Evolutionary conservation across 164 flowering plant species (phyloP).

Genomic region (Aristolochia californica): DNA sequence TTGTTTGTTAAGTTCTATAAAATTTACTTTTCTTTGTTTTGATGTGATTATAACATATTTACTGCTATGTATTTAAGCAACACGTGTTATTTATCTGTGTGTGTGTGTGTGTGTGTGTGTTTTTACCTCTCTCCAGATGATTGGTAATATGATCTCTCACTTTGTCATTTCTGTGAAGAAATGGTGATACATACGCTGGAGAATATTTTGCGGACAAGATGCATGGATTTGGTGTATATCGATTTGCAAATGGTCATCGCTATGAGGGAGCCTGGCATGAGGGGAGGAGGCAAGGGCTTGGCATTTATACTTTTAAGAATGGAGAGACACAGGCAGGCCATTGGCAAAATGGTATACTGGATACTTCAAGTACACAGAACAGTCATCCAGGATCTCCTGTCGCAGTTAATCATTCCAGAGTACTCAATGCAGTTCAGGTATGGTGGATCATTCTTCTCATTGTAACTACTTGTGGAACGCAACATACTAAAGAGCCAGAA

Average conservation of each 20-base stretch:
- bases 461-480: no score
- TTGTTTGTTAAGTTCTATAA: no score
- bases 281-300: constrained; percentile 83
- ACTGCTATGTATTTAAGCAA: no score
- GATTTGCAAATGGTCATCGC: constrained; percentile 73
- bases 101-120: no score
- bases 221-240: constrained; percentile 95
- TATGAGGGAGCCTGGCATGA: constrained; percentile 95
- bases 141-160: not conserved
- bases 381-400: constrained; percentile 49
- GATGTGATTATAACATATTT: no score
- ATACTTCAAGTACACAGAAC: constrained; percentile 47
- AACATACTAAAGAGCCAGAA: no score
- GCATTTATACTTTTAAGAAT: constrained; percentile 72
- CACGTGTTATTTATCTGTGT: no score
- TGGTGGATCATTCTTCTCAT: no score
- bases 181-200: constrained; percentile 87
- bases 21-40: no score
- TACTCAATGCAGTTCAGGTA: constrained; percentile 74
- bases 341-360: constrained; percentile 81
- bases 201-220: constrained; percentile 96
- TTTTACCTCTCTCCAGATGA: not conserved
- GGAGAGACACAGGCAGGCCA: constrained; percentile 80
- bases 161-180: constrained; percentile 33
- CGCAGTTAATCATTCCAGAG: constrained; percentile 52